Conservation (phyloP, 192 early-diverging fungal species). For the Coemansia sp. region DNA sequence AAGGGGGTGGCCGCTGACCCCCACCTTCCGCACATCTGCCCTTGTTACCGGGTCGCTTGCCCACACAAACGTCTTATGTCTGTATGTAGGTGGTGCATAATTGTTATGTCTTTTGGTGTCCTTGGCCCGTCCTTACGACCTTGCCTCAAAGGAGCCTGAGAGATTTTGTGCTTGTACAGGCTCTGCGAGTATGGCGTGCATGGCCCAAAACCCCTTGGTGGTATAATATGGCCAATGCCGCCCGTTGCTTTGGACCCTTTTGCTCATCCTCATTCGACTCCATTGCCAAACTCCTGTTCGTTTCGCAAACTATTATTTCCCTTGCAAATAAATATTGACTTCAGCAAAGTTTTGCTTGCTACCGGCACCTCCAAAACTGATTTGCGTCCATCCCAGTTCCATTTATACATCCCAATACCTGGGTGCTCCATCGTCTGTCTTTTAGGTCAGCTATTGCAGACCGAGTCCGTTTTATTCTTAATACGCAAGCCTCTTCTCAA, state of each 20-base stretch:
- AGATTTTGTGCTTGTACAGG: conserved; percentile 1
- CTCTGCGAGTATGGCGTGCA: conserved; percentile 1
- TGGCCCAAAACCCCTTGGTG: conserved; percentile 1
- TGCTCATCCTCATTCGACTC: background rate
- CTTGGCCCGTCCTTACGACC: background rate
- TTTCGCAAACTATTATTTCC: background rate
- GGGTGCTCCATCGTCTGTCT: background rate
- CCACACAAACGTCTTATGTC: background rate
- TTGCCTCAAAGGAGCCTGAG: conserved; percentile 3
- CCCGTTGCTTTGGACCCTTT: background rate
- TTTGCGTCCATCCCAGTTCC: background rate
- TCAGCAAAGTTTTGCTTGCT: background rate
- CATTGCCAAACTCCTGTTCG: background rate
- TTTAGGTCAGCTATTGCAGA: background rate
- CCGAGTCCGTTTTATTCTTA: background rate
- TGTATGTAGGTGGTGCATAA: background rate
- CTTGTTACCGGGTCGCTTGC: conserved; percentile 9
- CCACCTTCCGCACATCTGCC: background rate
- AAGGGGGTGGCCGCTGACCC: conserved; percentile 7
- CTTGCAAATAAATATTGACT: background rate
- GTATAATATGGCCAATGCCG: conserved; percentile 8
- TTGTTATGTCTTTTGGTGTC: conserved; percentile 18
- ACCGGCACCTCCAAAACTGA: background rate
- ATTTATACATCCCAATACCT: background rate
- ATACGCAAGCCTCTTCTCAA: background rate